Base-by-base conservation (phyloP, 2,329 filamentous ascomycete species). In the Aspergillus terreus region DNA sequence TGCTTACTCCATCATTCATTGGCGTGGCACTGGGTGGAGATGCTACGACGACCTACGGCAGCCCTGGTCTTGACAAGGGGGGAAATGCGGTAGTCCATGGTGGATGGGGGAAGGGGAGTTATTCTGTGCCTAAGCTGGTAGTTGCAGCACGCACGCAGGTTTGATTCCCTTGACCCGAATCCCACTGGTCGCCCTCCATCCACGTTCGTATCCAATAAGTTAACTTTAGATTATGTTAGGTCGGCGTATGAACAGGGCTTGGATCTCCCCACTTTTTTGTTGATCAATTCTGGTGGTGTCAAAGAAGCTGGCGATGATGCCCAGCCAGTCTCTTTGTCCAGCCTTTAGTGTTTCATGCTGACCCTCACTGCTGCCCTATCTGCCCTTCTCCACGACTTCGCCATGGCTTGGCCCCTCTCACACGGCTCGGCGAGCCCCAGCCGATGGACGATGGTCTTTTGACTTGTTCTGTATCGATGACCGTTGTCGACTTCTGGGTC, bases 11-110 rank as follows among this genome's bases (percentile, higher is more conserved):
- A 15, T 52, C 50, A 50, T 44, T 54, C 52, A 58, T 52, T 61
- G 53, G 57, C 44, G 51, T 58, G 50, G 50, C 56, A 45, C 38
- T 42, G 44, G 38, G 58, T 61, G 58, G 58, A 58, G 57, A 52
- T 58, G 56, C 50, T 60, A 56, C 56, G 56, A 58, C 57, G 54
- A 58, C 56, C 54, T 60, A 59, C 58, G 49, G 55, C 51, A 53
- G 54, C 36, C 50, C 54, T 52, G 49, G 53, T 54, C 44, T 46
- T 58, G 55, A 59, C 58, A 55, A 52, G 59, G 58, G 58, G 54
- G 32, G 19, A 19, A 19, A 19, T 23, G 30, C 11, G 17, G 27
- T 30, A 30, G 27, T 30, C 27, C 27, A 30, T 11, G 27, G 27
- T n/a, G 14, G 21, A 27, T 17, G 23, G n/a, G 19, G 12, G 19